Conservation (phyloP, 2,329 filamentous ascomycete species). For the Penicillium expansum region DNA sequence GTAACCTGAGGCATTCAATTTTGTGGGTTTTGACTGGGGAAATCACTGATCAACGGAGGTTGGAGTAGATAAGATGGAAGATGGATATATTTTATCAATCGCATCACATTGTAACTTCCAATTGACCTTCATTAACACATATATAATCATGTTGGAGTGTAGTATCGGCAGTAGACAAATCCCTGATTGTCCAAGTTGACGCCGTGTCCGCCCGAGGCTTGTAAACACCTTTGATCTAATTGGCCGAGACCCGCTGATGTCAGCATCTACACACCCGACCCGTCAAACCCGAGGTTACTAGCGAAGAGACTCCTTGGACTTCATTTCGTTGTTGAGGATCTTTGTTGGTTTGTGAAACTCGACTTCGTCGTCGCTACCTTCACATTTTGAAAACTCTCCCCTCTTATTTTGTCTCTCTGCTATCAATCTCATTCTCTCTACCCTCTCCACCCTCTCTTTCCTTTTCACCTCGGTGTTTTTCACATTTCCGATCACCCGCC, state of each 20-base stretch:
- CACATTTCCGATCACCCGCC: constrained; percentile 20
- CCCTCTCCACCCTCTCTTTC: not conserved
- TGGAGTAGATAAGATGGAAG: not conserved
- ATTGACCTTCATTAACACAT: not conserved
- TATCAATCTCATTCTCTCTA: constrained; percentile 1
- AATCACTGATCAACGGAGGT: not conserved
- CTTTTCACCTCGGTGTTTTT: constrained; percentile 12
- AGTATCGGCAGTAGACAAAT: constrained; percentile 10
- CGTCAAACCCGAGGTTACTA: constrained; percentile 38
- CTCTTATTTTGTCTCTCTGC: not conserved
- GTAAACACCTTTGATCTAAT: constrained; percentile 35
- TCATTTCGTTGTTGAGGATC: constrained; percentile 23
- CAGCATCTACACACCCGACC: constrained; percentile 29
- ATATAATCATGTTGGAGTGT: not conserved
- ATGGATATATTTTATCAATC: not conserved
- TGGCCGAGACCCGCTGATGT: constrained; percentile 30
- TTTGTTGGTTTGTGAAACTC: constrained; percentile 12
- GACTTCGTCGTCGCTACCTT: constrained; percentile 4
- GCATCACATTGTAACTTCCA: not conserved
- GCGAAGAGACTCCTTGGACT: constrained; percentile 30
- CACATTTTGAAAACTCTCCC: constrained; percentile 1
- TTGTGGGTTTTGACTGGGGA: not conserved
- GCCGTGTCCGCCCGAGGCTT: constrained; percentile 42
- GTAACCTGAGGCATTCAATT: constrained; percentile 10
- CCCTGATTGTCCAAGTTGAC: constrained; percentile 2